Evolutionary conservation across 805 yeast species (phyloP).

Genomic region (Komagataella pastoris): DNA sequence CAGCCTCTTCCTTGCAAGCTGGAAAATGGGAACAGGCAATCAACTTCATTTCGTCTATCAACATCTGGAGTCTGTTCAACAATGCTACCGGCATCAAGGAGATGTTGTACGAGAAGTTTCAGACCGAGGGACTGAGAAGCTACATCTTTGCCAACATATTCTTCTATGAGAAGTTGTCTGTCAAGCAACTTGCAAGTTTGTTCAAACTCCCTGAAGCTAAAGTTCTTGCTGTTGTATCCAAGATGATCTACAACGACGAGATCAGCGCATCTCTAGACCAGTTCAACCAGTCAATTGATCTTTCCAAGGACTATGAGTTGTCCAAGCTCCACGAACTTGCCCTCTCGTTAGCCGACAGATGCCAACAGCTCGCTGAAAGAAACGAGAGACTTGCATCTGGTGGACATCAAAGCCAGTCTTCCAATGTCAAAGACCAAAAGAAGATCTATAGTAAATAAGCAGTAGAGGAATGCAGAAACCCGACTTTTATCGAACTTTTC

Average conservation of each 20-base stretch:
- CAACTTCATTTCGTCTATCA: slow-evolving; percentile 58
- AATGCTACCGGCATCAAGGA: slow-evolving; percentile 51
- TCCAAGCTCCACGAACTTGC: slow-evolving; percentile 83
- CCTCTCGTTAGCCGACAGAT: slow-evolving; percentile 70
- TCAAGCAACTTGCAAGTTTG: slow-evolving; percentile 45
- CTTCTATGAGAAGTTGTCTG: slow-evolving; percentile 62
- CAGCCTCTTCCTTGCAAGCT: slow-evolving; percentile 74
- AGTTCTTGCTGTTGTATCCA: slow-evolving; percentile 52
- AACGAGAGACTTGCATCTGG: slow-evolving; percentile 75
- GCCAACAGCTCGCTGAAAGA: slow-evolving; percentile 64
- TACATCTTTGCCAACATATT: slow-evolving; percentile 76
- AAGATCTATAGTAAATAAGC: neutral
- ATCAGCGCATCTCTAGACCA: slow-evolving; percentile 66
- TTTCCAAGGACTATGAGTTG: slow-evolving; percentile 67
- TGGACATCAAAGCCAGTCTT: slow-evolving; percentile 37
- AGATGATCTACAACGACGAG: slow-evolving; percentile 70
- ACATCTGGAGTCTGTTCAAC: slow-evolving; percentile 77
- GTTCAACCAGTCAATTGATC: slow-evolving; percentile 45
- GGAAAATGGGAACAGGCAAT: slow-evolving; percentile 84
- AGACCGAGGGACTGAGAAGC: slow-evolving; percentile 86
- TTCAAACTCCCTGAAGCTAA: slow-evolving; percentile 49
- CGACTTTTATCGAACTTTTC: neutral
- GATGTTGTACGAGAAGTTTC: slow-evolving; percentile 70
- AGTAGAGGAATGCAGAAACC: neutral
- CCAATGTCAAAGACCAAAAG: neutral